Base-by-base conservation (phyloP, 2,329 filamentous ascomycete species). In the Colletotrichum lindemuthianum region DNA sequence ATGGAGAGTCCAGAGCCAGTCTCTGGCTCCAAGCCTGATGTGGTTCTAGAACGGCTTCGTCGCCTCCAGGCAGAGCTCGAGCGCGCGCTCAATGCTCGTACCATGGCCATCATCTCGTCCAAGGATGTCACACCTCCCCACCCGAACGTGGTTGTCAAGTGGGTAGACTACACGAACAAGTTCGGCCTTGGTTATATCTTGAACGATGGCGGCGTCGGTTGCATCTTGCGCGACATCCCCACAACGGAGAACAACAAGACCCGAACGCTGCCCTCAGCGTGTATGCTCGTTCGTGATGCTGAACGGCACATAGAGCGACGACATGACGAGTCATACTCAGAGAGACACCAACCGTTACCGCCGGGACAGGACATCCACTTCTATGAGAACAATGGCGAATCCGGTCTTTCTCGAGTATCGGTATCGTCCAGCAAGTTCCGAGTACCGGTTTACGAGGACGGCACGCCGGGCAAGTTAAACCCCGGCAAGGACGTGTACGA, bases 161-260 rank as follows among this genome's bases (percentile, higher is more conserved):
- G 92, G 92, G 92, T 96, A 7, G 92, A 96, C 74, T 96, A 96
- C 75, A 93, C 91, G 64, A 92, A 93, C 76, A 93, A 93, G 74
- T 93, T 93, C 74, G 92, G 92, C 11, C 84, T 96, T 13, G 92
- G 92, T 40, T 96, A 95, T 72, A 92, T 95, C 63, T 81, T 96
- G 58, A 92, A 92, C 67, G 91, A 95, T 69, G 92, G 92, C 36
- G 93, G 89, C 67, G 89, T 94, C 16, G 92, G 92, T 13, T 93
- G 90, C 68, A 86, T 90, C 52, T 79, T 88, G 54, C 81, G 83
- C 32, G 85, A 84, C 63, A 84, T 88, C 57, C 82, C 84, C 11
- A 82, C 82, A 2, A 80, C 80, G 1, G 80, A 84, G 53, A 84
- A 82, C 34, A 78, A 78, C 65, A 82, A 81, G 66, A 78, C 77